Evolutionary conservation across 73 alveolate genomes (phyloP), one percentile per base, ranked within the genome.

Genomic region (Paramecium tetraurelia): DNA sequence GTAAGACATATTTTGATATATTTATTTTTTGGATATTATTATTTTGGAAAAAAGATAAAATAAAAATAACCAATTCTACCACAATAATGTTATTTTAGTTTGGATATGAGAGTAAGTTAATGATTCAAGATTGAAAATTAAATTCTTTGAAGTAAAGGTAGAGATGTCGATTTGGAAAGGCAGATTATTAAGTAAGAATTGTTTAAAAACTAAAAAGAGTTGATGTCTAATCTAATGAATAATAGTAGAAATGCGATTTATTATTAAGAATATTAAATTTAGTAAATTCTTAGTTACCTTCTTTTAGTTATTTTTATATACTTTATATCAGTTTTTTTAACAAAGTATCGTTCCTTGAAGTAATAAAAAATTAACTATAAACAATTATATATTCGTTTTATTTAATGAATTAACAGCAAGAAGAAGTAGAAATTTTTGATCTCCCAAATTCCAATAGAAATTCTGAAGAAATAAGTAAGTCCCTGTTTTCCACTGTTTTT

Each of bases 321-420:
- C 3, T n/a, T 53, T 3, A 18, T 53, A 16, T 53, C 69, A 53
- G 69, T 53, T 53, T 53, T 53, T 16, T 53, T 53, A 53, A 18
- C 18, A 9, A 53, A 18, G 12, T 20, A 18, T 18, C 10, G 48
- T 53, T 16, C 11, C 31, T n/a, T 53, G 69, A 18, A 53, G 18
- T 53, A 18, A 53, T 53, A 53, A 18, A 18, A 27, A n/a, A 53
- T 63, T 27, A 63, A 63, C 46, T 63, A 63, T 63, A 31, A 63
- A 63, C 46, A 63, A 63, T 12, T 63, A 31, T 63, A 59, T 59
- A 59, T 59, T 21, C 77, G 77, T 59, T 59, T 59, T 59, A 63
- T 63, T 63, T 11, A 63, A 63, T 63, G 84, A 63, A 63, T 63
- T 63, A 63, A 63, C 84, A 63, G 84, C 48, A 63, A 63, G 84